Base-by-base conservation (phyloP, 371 early-diverging fungal genomes). In the Apophysomyces ossiformis region DNA sequence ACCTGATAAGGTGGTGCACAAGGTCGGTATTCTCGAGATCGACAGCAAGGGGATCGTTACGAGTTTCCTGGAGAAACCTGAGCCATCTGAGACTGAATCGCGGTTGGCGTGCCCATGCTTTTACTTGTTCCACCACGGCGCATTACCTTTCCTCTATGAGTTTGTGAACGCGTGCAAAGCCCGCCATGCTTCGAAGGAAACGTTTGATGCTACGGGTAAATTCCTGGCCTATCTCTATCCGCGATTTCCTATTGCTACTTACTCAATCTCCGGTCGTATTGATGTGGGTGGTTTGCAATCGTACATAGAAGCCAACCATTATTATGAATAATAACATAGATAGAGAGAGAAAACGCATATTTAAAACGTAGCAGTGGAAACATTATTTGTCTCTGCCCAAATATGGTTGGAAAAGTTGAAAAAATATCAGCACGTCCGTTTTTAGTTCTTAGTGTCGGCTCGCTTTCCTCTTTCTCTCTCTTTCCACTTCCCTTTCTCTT, bases 81-180 rank as follows among this genome's bases (percentile, higher is more conserved):
- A 66, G 8, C 81, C 87, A 5, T 15, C 63, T 1, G 69, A 70
- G 7, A 89, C 87, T 1, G 7, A 44, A 4, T 75, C 84, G 1
- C 77, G 89, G 3, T 66, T 72, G 35, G 89, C 85, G 0, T 87
- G 87, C 66, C 89, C 89, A 9, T 89, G 89, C 66, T 89, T 88
- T 62, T 89, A 89, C 60, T 67, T 75, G 21, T 76, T 89, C 37
- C 69, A 69, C 21, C 66, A 45, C 12, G 18, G 63, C 12, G 59
- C 80, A 0, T 50, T 88, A 32, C 62, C 68, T 4, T 44, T 74
- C 8, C 65, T 89, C 15, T 57, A 73, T 5, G 69, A 66, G n/a
- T 89, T 87, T 68, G 64, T 87, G 16, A 61, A 77, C 4, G 71
- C 63, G 12, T 74, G 72, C 56, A 69, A 74, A 47, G 57, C 47